Percentiles rank a stretch among this genome's conserved stretches.
phyloP scores from a whole-genome alignment of 805 yeast genomes.

The Candida adriatica region DNA sequence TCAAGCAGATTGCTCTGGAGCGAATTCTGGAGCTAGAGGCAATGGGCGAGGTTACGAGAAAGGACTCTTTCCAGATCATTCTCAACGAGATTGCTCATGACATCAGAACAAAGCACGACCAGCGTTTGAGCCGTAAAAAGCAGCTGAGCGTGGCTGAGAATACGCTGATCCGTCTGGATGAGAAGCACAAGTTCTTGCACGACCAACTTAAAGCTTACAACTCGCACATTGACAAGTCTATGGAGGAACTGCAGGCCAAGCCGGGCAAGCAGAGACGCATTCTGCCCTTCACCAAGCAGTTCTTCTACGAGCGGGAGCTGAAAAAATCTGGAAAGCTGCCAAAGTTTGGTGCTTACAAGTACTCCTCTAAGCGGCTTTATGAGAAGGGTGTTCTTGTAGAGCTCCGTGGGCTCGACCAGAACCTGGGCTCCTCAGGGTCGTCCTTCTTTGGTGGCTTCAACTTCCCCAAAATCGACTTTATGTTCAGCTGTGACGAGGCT shows the following conservation, averaged over 20 bases:
- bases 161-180: conserved; percentile 37
- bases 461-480: conserved; percentile 62
- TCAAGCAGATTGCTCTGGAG: conserved; percentile 72
- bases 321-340: conserved; percentile 62
- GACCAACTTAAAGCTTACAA: conserved; percentile 36
- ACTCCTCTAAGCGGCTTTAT: conserved; percentile 64
- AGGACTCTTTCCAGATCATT: conserved; percentile 68
- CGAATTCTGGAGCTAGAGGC: conserved; percentile 70
- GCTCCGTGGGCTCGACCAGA: conserved; percentile 45
- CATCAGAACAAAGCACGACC: conserved; percentile 51
- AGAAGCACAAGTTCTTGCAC: conserved; percentile 37
- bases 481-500: conserved; percentile 67
- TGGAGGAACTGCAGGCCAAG: conserved; percentile 41
- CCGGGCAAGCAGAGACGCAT: conserved; percentile 24
- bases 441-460: conserved; percentile 37
- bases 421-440: conserved; percentile 29
- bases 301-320: conserved; percentile 66
- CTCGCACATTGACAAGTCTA: conserved; percentile 42
- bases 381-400: conserved; percentile 66
- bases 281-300: conserved; percentile 64
- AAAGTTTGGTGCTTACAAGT: conserved; percentile 70
- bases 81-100: conserved; percentile 81
- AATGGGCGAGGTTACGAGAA: conserved; percentile 55
- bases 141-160: conserved; percentile 39
- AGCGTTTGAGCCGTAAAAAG: conserved; percentile 37